Evolutionary conservation across 345 rosid species (phyloP), one percentile per base, ranked within the genome.

Genomic region (Dipteronia sinensis): DNA sequence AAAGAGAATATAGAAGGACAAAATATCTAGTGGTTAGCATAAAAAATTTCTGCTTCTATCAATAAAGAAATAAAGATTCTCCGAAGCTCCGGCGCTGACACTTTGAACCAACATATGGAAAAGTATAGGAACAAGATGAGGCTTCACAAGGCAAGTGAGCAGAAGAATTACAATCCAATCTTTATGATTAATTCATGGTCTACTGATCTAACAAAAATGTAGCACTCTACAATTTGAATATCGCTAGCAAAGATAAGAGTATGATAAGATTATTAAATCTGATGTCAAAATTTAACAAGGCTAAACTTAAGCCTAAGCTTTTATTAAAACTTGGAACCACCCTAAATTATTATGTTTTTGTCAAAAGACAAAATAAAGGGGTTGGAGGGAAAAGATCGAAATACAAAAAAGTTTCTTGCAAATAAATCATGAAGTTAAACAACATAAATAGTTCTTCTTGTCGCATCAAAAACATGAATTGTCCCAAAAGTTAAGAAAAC

Each of bases 401-500:
- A 19, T 20, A 72, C 23, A 47, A 16, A 58, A 22, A 44, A 25
- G 40, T 42, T 34, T 11, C 44, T 47, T 22, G 29, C 12, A 73
- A 67, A 69, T 34, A 42, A 59, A 56, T n/a, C 5, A 59, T 69
- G 55, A 67, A 68, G 55, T 13, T 7, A 47, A 62, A 20, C 20
- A 20, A 63, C 19, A 75, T 29, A 16, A 51, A 19, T 73, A 56
- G 56, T 49, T 20, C 15, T 19, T 61, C 19, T 23, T 10, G 19
- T 67, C 38, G 49, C 17, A 65, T 20, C 40, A 29, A 19, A 59
- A 59, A 72, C 44, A 63, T 12, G 44, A 27, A 55, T 51, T 42
- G 53, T 29, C 15, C 15, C 20, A 68, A 16, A 64, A 70, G 72
- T 27, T 23, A 63, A 77, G 65, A 49, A 69, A 80, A 75, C 86